These are phyloP conservation scores for Globisporangium spinosum DNA, from an alignment of 352 stramenopile genomes.

Conservation along the genomic window DNA sequence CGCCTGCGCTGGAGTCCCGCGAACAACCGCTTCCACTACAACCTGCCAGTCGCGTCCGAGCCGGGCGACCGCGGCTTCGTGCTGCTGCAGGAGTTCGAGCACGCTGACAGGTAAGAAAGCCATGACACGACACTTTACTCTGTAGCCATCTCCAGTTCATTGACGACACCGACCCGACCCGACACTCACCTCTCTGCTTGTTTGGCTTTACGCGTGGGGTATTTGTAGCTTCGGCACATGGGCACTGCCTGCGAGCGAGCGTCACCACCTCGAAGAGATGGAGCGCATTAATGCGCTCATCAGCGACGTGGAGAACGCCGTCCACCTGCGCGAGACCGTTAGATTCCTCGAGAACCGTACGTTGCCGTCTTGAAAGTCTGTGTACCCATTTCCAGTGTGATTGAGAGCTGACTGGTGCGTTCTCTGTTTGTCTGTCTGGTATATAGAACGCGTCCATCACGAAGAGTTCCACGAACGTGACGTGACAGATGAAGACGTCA, in stretches of 20 bases:
- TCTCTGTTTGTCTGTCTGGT: background rate
- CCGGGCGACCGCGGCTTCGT: conserved; percentile 62
- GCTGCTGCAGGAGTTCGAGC: conserved; percentile 65
- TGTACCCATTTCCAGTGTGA: background rate
- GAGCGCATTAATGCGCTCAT: conserved; percentile 71
- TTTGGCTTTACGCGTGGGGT: background rate
- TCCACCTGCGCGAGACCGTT: conserved; percentile 58
- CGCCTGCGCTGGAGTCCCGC: conserved; percentile 62
- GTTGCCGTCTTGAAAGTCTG: conserved; percentile 6
- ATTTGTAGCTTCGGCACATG: conserved; percentile 23
- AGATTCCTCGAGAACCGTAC: conserved; percentile 50
- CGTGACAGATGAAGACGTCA: conserved; percentile 51
- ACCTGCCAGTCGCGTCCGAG: conserved; percentile 55
- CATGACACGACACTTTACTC: background rate
- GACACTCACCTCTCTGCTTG: no score
- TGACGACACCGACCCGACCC: background rate
- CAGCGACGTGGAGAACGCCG: conserved; percentile 62
- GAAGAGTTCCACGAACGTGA: conserved; percentile 60
- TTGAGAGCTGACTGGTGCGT: background rate
- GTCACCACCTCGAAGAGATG: conserved; percentile 67
- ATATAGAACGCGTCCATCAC: conserved; percentile 43
- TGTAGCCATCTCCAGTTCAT: background rate
- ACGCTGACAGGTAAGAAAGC: conserved; percentile 32
- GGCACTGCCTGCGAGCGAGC: conserved; percentile 47
- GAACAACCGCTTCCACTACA: conserved; percentile 82